Percentiles rank a stretch among this genome's conserved stretches.
Conservation (phyloP, 2,329 filamentous ascomycete genomes). For the Fusarium vanettenii region DNA sequence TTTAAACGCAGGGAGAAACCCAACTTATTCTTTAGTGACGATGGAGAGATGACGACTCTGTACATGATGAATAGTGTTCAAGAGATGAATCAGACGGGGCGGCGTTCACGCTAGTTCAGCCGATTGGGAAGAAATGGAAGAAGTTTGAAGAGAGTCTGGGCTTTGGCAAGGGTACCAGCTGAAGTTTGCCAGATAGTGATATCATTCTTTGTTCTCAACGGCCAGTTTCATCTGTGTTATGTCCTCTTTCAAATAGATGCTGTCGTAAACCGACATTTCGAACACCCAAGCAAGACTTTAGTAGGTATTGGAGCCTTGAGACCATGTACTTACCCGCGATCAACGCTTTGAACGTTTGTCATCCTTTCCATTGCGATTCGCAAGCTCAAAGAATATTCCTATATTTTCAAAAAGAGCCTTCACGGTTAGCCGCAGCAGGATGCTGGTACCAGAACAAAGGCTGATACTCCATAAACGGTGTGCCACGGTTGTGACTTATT, state of each 20-base stretch:
- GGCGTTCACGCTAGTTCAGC: slow-evolving; percentile 26
- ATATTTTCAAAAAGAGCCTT: background rate
- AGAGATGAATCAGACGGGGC: slow-evolving; percentile 40
- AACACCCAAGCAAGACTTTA: background rate
- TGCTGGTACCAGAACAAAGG: background rate
- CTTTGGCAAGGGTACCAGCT: background rate
- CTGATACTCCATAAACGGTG: background rate
- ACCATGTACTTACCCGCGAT: background rate
- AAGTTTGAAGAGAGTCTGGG: slow-evolving; percentile 17
- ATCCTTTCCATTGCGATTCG: background rate
- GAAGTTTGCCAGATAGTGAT: rapidly evolving
- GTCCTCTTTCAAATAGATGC: background rate
- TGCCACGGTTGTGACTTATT: too few species aligned
- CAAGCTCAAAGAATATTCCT: background rate
- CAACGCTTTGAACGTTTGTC: background rate
- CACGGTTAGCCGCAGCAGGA: background rate
- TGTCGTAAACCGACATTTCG: background rate
- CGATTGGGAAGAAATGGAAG: slow-evolving; percentile 25
- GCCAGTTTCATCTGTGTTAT: background rate
- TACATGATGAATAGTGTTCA: slow-evolving; percentile 61
- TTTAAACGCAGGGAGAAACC: slow-evolving; percentile 60
- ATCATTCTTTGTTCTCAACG: too few species aligned
- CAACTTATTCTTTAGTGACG: slow-evolving; percentile 60
- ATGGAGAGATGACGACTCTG: slow-evolving; percentile 55
- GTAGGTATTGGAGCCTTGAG: background rate